These are phyloP conservation scores for Blastobotrys persicus DNA, from an alignment of 1,139 yeast species.

Conservation along the genomic window DNA sequence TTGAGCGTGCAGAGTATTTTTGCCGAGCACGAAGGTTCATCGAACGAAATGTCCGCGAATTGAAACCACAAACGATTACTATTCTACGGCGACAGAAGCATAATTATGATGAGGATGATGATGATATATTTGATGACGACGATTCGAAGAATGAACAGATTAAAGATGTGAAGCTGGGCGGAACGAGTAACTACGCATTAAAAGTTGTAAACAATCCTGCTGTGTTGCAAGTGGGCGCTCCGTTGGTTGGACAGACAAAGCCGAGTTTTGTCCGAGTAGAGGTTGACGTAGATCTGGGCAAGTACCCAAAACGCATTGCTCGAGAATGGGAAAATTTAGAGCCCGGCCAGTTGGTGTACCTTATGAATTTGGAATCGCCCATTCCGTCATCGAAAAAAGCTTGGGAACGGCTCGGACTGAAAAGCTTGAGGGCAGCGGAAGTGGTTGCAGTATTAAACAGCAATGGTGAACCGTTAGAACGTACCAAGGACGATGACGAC, in stretches of 20 bases:
- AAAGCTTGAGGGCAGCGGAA: constrained; percentile 29
- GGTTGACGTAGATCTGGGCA: constrained; percentile 30
- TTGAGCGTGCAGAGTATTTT: constrained; percentile 27
- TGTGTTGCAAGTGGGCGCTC: constrained; percentile 31
- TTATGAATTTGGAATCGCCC: constrained; percentile 29
- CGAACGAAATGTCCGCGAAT: not conserved
- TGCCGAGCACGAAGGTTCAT: constrained; percentile 23
- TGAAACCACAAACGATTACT: constrained; percentile 6
- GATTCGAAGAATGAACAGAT: not conserved
- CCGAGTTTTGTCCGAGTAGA: constrained; percentile 30
- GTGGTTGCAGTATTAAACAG: constrained; percentile 28
- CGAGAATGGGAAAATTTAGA: constrained; percentile 37
- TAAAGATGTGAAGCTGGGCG: constrained; percentile 2
- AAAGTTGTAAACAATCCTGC: constrained; percentile 25
- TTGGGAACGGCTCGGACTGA: constrained; percentile 23
- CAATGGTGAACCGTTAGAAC: constrained; percentile 17
- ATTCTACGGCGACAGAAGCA: constrained; percentile 4
- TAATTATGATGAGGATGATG: not conserved
- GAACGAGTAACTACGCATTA: constrained; percentile 17
- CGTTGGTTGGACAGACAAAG: constrained; percentile 25
- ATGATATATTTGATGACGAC: not conserved
- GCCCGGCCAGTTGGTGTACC: constrained; percentile 34
- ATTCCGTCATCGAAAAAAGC: constrained; percentile 17
- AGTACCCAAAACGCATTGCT: constrained; percentile 17
- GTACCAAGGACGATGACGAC: constrained; percentile 3